These are phyloP conservation scores for Phytopythium mirpurense DNA, from an alignment of 352 stramenopile genomes.

Conservation along the genomic window DNA sequence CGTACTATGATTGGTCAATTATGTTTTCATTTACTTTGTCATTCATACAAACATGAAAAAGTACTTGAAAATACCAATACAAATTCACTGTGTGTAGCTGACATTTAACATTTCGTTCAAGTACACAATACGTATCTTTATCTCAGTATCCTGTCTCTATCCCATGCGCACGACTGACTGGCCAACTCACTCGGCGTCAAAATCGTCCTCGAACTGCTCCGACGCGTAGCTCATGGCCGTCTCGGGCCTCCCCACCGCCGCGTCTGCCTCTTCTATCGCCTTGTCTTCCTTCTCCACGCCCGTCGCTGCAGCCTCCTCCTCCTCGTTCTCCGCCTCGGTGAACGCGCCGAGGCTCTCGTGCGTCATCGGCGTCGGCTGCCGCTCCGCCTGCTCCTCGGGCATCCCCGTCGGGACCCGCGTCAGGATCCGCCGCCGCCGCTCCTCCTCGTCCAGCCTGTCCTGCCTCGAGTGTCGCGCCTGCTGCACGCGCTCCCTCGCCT, in stretches of 20 bases:
- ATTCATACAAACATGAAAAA: too few relatives aligned
- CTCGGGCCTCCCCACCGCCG: constrained; percentile 19
- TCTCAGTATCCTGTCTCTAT: too few relatives aligned
- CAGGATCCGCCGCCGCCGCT: constrained; percentile 5
- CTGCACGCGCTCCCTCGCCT: constrained; percentile 32
- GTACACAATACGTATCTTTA: too few relatives aligned
- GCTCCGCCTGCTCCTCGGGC: constrained; percentile 5
- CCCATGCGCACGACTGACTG: too few relatives aligned
- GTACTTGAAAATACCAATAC: too few relatives aligned
- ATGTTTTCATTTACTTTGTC: too few relatives aligned
- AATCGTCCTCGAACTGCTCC: constrained; percentile 60
- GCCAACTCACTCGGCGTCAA: constrained; percentile 10
- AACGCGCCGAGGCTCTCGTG: neutral
- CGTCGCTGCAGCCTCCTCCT: neutral
- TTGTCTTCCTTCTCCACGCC: constrained; percentile 3
- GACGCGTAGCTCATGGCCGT: constrained; percentile 58
- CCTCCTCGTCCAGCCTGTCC: constrained; percentile 4
- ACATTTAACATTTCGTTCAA: too few relatives aligned
- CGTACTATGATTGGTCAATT: too few relatives aligned
- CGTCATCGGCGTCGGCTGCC: neutral
- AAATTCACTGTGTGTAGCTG: too few relatives aligned
- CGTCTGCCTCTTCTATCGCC: neutral
- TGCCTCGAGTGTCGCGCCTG: constrained; percentile 20
- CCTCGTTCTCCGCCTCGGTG: constrained; percentile 2
- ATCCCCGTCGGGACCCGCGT: constrained; percentile 24